Conservation (phyloP, 352 stramenopile genomes). For the Vaucheria bursata region DNA sequence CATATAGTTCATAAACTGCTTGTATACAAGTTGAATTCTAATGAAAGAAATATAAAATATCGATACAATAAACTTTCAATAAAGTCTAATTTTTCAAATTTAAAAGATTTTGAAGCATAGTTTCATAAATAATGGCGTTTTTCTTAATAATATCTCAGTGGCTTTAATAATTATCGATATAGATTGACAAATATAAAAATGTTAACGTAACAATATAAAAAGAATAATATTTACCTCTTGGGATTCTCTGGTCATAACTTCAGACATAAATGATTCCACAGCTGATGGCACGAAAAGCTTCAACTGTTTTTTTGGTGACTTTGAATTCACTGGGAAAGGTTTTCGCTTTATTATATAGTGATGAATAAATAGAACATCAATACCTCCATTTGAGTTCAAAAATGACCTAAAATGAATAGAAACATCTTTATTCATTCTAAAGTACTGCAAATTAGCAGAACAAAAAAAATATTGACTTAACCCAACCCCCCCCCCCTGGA, state of each 20-base stretch:
- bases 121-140: not conserved
- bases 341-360: constrained; percentile 22
- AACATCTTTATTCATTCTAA: constrained; percentile 3
- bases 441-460: constrained; percentile 52
- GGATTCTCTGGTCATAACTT: constrained; percentile 13
- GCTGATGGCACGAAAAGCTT: constrained; percentile 5
- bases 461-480: not conserved
- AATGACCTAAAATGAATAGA: constrained; percentile 18
- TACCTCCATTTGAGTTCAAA: constrained; percentile 22
- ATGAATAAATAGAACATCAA: constrained; percentile 35
- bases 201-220: not conserved
- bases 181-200: not conserved
- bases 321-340: constrained; percentile 27
- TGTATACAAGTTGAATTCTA: too few species aligned
- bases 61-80: not conserved
- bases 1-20: too few species aligned
- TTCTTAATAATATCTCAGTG: too few species aligned
- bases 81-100: too few species aligned
- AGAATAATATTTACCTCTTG: constrained; percentile 10
- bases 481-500: too few species aligned
- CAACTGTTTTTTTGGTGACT: not conserved
- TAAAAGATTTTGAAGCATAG: not conserved
- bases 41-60: not conserved
- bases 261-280: constrained; percentile 12
- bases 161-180: not conserved